Evolutionary conservation across 805 yeast genomes (phyloP), one percentile per base, ranked within the genome.

Genomic region (Kregervanrija pseudodelftensis): DNA sequence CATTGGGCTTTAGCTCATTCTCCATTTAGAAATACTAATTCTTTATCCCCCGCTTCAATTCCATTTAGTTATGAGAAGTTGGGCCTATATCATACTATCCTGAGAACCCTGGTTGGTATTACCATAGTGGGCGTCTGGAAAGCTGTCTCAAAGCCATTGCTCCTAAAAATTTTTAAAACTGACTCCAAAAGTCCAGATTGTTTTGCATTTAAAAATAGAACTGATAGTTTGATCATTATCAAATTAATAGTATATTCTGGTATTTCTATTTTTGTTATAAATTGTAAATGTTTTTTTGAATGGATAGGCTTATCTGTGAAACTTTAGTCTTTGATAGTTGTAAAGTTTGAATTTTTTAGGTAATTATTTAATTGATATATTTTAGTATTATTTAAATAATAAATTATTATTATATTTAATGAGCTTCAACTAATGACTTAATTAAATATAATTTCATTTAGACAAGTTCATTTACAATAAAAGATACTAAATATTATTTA

Each of bases 201-300:
- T 50, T 76, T 74, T 12, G 84, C 79, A 0, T 77, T 75, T 55
- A 71, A 70, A 46, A 74, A 79, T 3, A 72, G 90, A 40, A 81
- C 82, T 53, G 89, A 80, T 45, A 80, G 84, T 30, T 91, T 84
- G 49, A 84, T 87, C 3, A 64, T 86, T 31, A 89, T 93, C 9
- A 73, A 95, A 55, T 67, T 85, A 49, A 64, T 84, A 13, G 85
- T 89, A 1, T 91, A 91, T 64, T 82, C 85, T 1, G 98, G 98
- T 0, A 78, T 91, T 30, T 74, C 93, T 0, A 55, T 70, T 28
- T 63, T 74, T 31, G 82, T 85, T 0, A 62, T 75, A 16, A 68
- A 46, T 42, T 34, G 36, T 39, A 44, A 42, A 30, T 40, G 48
- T 11, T 13, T 49, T 7, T 58, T 48, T 37, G 44, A 43, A 12